A percentile compares a stretch with the other conserved stretches of the same genome.
These are phyloP conservation scores for Nemania sp. DNA, from an alignment of 2,329 filamentous ascomycete species.

Conservation along the genomic window DNA sequence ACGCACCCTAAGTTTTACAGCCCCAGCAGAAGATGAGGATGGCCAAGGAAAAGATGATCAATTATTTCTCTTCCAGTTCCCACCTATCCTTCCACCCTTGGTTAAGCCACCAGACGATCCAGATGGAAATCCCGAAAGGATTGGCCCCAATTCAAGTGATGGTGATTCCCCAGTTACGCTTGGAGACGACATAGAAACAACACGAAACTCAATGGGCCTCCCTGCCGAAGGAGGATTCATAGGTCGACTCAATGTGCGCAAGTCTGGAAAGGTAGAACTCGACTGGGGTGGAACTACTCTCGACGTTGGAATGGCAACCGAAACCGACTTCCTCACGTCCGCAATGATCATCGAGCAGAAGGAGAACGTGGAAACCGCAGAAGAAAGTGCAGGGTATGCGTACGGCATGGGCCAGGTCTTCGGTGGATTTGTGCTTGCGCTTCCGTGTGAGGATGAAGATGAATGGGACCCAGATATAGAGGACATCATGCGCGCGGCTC, in stretches of 20 bases:
- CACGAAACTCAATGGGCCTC: constrained; percentile 43
- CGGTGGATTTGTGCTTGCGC: constrained; percentile 64
- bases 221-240: constrained; percentile 60
- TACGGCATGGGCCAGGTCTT: constrained; percentile 67
- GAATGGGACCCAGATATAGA: constrained; percentile 55
- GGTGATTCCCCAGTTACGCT: constrained; percentile 34
- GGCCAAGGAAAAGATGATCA: constrained; percentile 52
- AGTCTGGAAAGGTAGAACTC: constrained; percentile 65
- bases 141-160: constrained; percentile 34
- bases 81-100: constrained; percentile 64
- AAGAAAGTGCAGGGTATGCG: constrained; percentile 51
- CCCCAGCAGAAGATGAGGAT: constrained; percentile 31
- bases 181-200: constrained; percentile 33
- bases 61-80: constrained; percentile 68
- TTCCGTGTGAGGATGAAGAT: constrained; percentile 61
- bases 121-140: constrained; percentile 27
- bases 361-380: constrained; percentile 52
- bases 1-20: constrained; percentile 39
- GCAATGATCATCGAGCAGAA: constrained; percentile 64
- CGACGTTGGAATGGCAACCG: constrained; percentile 57
- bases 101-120: constrained; percentile 31
- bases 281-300: constrained; percentile 65
- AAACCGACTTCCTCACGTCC: constrained; percentile 59
- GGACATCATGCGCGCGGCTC: constrained; percentile 36
- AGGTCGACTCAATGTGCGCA: constrained; percentile 63